A percentile compares a stretch with the other conserved stretches of the same genome.
phyloP scores from a whole-genome alignment of 176 grass and related monocot species.

The Hsuehochloa calcarea region DNA sequence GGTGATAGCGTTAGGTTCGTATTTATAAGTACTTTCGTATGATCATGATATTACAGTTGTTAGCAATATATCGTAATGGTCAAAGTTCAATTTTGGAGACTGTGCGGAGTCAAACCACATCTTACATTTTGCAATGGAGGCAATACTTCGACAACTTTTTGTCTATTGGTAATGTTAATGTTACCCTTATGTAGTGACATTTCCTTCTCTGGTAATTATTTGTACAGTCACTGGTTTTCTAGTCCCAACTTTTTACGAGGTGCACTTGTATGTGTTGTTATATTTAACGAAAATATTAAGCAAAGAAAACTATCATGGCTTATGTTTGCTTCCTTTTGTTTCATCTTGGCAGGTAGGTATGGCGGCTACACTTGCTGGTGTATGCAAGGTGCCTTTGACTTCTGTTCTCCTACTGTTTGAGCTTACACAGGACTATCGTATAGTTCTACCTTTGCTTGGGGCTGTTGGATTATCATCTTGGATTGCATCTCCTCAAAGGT shows the following conservation, averaged over 20 bases:
- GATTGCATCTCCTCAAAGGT: conserved; percentile 80
- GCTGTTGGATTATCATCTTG: conserved; percentile 95
- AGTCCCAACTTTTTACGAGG: background rate
- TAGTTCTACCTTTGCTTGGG: conserved; percentile 93
- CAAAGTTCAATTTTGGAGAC: background rate
- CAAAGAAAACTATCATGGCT: background rate
- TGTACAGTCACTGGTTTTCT: background rate
- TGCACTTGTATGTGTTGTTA: background rate
- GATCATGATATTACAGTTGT: background rate
- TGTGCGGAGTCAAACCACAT: background rate
- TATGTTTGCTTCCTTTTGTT: conserved; percentile 24
- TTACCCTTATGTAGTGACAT: background rate
- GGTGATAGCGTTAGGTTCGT: too few species aligned
- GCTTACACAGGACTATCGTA: conserved; percentile 90
- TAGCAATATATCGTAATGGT: background rate
- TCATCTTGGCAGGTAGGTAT: conserved; percentile 75
- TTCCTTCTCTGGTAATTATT: conserved; percentile 4
- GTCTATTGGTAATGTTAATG: background rate
- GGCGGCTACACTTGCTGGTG: conserved; percentile 91
- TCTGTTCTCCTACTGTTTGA: conserved; percentile 93
- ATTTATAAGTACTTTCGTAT: background rate
- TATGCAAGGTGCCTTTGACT: conserved; percentile 92
- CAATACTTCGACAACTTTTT: background rate
- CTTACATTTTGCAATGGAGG: background rate
- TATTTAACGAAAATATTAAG: background rate